Conservation (phyloP, 1,284 basidiomycete species). For the Peniophora sp. region DNA sequence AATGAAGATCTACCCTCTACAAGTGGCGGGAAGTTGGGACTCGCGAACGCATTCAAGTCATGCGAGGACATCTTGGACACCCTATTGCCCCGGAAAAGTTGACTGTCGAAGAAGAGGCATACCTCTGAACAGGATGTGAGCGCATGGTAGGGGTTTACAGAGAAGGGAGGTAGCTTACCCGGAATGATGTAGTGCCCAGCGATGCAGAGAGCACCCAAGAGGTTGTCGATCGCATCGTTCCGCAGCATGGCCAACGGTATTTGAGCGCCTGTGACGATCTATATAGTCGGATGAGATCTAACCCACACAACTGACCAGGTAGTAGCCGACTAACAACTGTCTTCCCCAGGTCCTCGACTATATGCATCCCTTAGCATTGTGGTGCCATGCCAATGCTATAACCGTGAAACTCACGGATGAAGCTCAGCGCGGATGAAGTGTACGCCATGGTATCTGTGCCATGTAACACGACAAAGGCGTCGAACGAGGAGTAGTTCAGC, state of each 20-base stretch:
- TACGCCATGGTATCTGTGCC: constrained; percentile 95
- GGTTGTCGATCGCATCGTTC: constrained; percentile 86
- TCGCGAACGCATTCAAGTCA: constrained; percentile 81
- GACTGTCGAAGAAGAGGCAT: constrained; percentile 85
- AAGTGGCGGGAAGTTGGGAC: constrained; percentile 80
- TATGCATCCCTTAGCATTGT: too few relatives aligned
- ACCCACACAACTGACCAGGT: too few relatives aligned
- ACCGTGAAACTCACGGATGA: constrained; percentile 51
- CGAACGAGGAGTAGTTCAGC: constrained; percentile 77
- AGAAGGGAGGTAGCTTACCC: constrained; percentile 34
- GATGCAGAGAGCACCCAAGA: constrained; percentile 81
- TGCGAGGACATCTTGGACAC: constrained; percentile 82
- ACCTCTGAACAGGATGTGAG: constrained; percentile 65
- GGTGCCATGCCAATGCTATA: too few relatives aligned
- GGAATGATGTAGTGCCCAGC: constrained; percentile 90
- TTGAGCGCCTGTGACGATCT: constrained; percentile 89
- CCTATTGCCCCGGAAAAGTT: constrained; percentile 80
- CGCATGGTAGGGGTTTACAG: background rate
- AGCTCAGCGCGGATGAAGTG: constrained; percentile 81
- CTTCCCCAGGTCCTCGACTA: constrained; percentile 82
- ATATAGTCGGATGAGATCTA: constrained; percentile 1
- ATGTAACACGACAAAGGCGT: constrained; percentile 87
- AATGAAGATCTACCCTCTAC: constrained; percentile 55
- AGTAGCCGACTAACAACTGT: constrained; percentile 55
- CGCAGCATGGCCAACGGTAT: constrained; percentile 84